A percentile compares a stretch with the other conserved stretches of the same genome.
phyloP scores from a whole-genome alignment of 2,329 filamentous ascomycete species.

The Colletotrichum tropicale region DNA sequence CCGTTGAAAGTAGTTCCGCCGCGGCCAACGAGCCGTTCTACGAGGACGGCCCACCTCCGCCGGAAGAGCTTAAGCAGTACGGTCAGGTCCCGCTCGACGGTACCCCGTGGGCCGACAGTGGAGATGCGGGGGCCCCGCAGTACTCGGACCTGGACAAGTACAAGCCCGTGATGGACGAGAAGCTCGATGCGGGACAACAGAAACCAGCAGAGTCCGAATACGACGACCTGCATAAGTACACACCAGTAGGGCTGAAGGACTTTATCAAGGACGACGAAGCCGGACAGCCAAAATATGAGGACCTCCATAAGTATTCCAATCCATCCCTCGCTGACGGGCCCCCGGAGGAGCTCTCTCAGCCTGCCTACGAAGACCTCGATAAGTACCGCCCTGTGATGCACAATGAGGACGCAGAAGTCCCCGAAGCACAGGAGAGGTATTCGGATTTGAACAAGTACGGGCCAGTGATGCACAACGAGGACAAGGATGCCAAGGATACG shows the following conservation, averaged over 20 bases:
- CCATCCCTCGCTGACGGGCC: slow-evolving; percentile 13
- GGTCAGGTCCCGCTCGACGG: slow-evolving; percentile 34
- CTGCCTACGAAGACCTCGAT: slow-evolving; percentile 38
- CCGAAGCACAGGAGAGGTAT: slow-evolving; percentile 15
- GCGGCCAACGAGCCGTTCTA: slow-evolving; percentile 28
- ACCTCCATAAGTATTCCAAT: slow-evolving; percentile 36
- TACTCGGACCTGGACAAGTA: slow-evolving; percentile 37
- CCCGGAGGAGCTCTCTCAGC: slow-evolving; percentile 25
- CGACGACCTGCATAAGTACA: slow-evolving; percentile 47
- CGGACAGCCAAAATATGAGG: slow-evolving; percentile 31
- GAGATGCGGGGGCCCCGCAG: slow-evolving; percentile 10
- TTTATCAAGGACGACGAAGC: not conserved
- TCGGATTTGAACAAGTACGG: slow-evolving; percentile 24
- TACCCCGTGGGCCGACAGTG: slow-evolving; percentile 24
- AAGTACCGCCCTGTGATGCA: slow-evolving; percentile 35
- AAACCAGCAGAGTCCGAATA: slow-evolving; percentile 30
- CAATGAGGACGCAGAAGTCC: slow-evolving; percentile 32
- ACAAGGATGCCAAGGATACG: slow-evolving; percentile 37
- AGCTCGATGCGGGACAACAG: slow-evolving; percentile 24
- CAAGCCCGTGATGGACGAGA: slow-evolving; percentile 34
- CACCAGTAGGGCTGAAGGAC: slow-evolving; percentile 27
- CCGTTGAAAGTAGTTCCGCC: slow-evolving; percentile 1
- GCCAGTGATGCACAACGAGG: slow-evolving; percentile 32
- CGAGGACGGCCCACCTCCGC: slow-evolving; percentile 36
- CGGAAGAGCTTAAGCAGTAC: slow-evolving; percentile 39